A percentile compares a stretch with the other conserved stretches of the same genome.
Conservation (phyloP, 495 filamentous ascomycete species). For the Xylaria castorea region DNA sequence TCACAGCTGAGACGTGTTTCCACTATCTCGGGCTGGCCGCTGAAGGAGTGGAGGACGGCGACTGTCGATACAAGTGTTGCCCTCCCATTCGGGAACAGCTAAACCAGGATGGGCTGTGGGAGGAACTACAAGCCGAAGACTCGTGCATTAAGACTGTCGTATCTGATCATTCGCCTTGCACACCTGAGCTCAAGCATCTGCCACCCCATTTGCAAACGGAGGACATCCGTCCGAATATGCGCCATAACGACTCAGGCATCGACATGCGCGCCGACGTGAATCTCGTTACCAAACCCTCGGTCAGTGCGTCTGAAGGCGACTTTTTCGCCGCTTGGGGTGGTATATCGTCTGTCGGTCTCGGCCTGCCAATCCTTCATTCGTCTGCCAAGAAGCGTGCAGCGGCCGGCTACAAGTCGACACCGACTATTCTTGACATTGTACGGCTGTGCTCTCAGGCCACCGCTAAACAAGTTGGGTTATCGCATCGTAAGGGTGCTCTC, state of each 20-base stretch:
- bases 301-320: constrained; percentile 62
- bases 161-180: constrained; percentile 97
- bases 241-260: constrained; percentile 54
- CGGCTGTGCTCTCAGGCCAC: constrained; percentile 87
- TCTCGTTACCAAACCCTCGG: neutral
- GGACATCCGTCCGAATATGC: constrained; percentile 44
- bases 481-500: constrained; percentile 81
- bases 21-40: constrained; percentile 94
- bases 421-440: constrained; percentile 74
- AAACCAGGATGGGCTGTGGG: constrained; percentile 92
- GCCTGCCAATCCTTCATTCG: constrained; percentile 90
- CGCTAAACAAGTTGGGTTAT: constrained; percentile 87
- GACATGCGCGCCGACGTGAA: constrained; percentile 48
- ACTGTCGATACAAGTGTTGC: constrained; percentile 97
- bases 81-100: constrained; percentile 84
- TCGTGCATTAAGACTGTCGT: constrained; percentile 92
- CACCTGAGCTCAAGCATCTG: constrained; percentile 89
- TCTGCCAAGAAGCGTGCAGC: constrained; percentile 64
- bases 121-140: constrained; percentile 71
- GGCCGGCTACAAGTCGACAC: constrained; percentile 51
- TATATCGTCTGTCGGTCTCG: constrained; percentile 91
- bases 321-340: constrained; percentile 98
- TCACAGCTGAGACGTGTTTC: constrained; percentile 98
- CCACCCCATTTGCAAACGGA: constrained; percentile 63
- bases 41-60: constrained; percentile 84